phyloP scores from a whole-genome alignment of 1,139 yeast genomes.

The Starmera stellimalicola region DNA sequence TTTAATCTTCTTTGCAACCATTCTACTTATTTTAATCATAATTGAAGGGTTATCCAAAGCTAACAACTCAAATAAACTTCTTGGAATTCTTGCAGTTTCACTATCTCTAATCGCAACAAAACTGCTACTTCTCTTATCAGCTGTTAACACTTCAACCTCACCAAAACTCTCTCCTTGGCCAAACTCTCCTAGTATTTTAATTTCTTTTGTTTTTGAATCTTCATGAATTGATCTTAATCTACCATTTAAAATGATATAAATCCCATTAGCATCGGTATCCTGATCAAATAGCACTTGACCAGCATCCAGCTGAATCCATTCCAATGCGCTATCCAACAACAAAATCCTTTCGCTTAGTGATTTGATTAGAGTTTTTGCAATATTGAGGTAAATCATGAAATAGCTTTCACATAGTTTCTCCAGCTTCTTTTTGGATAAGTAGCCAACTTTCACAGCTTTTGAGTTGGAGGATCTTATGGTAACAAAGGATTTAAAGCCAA shows the following conservation, averaged over 20 bases:
- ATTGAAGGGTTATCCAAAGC: constrained; percentile 83
- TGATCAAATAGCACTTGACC: constrained; percentile 75
- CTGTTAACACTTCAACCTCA: constrained; percentile 89
- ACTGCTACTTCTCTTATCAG: constrained; percentile 62
- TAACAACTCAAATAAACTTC: constrained; percentile 76
- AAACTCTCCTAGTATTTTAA: constrained; percentile 58
- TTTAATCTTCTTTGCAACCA: constrained; percentile 68
- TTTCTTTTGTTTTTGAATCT: constrained; percentile 17
- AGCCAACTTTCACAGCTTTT: constrained; percentile 58
- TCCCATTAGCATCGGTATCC: constrained; percentile 86
- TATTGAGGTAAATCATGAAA: constrained; percentile 65
- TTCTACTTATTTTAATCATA: constrained; percentile 81
- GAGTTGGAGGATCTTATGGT: constrained; percentile 42
- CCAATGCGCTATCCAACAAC: constrained; percentile 82
- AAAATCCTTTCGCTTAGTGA: constrained; percentile 59
- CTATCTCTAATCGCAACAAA: constrained; percentile 88
- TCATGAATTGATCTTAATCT: constrained; percentile 58
- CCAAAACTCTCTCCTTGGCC: constrained; percentile 96
- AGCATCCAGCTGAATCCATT: constrained; percentile 88
- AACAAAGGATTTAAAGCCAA: constrained; percentile 75
- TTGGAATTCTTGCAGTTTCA: constrained; percentile 87
- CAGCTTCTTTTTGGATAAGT: constrained; percentile 52
- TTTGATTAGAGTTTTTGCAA: constrained; percentile 64
- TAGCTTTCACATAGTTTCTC: constrained; percentile 65
- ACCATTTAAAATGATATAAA: constrained; percentile 86